Evolutionary conservation across 1,284 basidiomycete species (phyloP).

Genomic region (Tilletiopsis washingtonensis): DNA sequence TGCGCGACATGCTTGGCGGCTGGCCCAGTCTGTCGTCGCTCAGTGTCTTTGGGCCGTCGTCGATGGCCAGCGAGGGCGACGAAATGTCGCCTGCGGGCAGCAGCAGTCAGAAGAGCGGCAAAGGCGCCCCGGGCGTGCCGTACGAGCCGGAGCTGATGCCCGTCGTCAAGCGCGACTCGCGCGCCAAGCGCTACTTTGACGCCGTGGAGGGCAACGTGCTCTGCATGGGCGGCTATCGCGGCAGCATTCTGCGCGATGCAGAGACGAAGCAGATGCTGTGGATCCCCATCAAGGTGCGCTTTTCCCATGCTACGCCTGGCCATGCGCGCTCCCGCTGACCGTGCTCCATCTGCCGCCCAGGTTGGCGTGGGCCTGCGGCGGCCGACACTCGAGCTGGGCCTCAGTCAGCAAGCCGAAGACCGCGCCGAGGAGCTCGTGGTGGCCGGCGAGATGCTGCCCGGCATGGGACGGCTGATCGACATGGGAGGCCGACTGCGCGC

Average conservation of each 20-base stretch:
- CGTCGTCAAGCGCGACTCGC: constrained; percentile 10
- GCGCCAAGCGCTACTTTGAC: constrained; percentile 23
- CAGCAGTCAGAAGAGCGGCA: background rate
- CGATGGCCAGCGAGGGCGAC: background rate
- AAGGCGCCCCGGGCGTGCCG: no score
- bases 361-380: constrained; percentile 39
- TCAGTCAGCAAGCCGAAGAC: constrained; percentile 28
- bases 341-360: background rate
- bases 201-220: constrained; percentile 42
- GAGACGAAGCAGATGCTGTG: constrained; percentile 38
- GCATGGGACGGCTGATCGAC: constrained; percentile 40
- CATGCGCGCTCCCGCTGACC: background rate
- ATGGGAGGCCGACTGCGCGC: constrained; percentile 30
- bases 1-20: background rate
- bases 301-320: no score
- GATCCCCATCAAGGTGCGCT: constrained; percentile 35
- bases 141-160: constrained; percentile 27
- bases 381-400: constrained; percentile 38
- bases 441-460: constrained; percentile 31
- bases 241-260: constrained; percentile 40
- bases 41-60: background rate
- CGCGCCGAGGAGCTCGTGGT: constrained; percentile 35
- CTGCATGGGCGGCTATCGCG: constrained; percentile 45
- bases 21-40: background rate
- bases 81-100: background rate